Evolutionary conservation across 805 yeast genomes (phyloP), one percentile per base, ranked within the genome.

Genomic region (Sugiyamaella boreocaroliniensis): DNA sequence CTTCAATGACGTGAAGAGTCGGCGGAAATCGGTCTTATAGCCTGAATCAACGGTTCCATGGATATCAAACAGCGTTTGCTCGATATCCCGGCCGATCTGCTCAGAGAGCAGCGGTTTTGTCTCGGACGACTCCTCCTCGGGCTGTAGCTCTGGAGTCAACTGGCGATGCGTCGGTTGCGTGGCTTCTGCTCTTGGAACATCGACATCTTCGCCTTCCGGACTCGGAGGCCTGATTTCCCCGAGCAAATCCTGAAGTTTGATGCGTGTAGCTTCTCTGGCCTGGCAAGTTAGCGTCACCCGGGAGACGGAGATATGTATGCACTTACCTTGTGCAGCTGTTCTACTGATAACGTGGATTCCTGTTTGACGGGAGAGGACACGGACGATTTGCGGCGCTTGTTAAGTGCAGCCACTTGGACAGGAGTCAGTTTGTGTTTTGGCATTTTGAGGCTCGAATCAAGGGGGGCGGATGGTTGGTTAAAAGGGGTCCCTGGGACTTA

Each of bases 1-100:
- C 41, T 61, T 64, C 26, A 70, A 54, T 6, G 66, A 56, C 11
- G 59, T 54, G 16, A 62, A 58, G 4, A 66, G 55, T 26, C 66
- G 55, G 5, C 73, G 60, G 53, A 68, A 64, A 16, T 58, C 57
- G 10, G 63, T 48, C 26, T 65, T 58, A 45, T 68, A 68, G 12
- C 50, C 60, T 6, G 51, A 48, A 6, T 61, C 56, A 1, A 60
- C 56, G 20, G 52, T 56, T 1, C 57, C 58, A 14, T 60, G 51
- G 18, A 48, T 46, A 15, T 50, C 52, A 37, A 57, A 58, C n/a
- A 66, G 46, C 10, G 56, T 53, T 15, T 46, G 50, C 48, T 68
- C 71, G 18, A 67, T 62, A 9, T 49, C 57, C 6, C 45, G 20
- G 2, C 64, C 65, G 9, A 67, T 43, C 29, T 49, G 32, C 22